phyloP scores from a whole-genome alignment of 352 stramenopile genomes.

The Phytophthora pinifolia region DNA sequence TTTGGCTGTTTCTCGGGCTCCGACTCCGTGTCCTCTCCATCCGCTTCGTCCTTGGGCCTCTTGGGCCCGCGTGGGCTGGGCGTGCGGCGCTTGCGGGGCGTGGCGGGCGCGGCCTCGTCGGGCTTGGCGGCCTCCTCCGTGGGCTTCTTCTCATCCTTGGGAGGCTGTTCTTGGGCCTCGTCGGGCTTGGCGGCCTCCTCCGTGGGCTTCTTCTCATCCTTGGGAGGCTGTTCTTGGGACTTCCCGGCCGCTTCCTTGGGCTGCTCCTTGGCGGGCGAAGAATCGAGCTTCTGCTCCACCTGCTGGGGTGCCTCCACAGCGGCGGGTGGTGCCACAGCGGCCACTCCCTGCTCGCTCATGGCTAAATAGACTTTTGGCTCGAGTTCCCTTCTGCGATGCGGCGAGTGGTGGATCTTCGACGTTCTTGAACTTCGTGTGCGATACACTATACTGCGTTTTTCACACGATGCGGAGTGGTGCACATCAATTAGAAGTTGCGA shows the following conservation, averaged over 20 bases:
- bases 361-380: slow-evolving; percentile 22
- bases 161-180: too few relatives aligned
- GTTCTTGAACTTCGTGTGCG: slow-evolving; percentile 15
- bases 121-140: too few relatives aligned
- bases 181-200: slow-evolving; percentile 14
- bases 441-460: background rate
- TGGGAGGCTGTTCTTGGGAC: background rate
- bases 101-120: too few relatives aligned
- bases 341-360: slow-evolving; percentile 26
- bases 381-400: slow-evolving; percentile 35
- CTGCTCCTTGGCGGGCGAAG: too few relatives aligned
- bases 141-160: too few relatives aligned
- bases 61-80: slow-evolving; percentile 13
- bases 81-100: slow-evolving; percentile 19
- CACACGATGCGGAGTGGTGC: too few relatives aligned
- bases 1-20: slow-evolving; percentile 54
- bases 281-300: too few relatives aligned
- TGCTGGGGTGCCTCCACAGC: slow-evolving; percentile 1
- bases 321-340: slow-evolving; percentile 7
- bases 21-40: slow-evolving; percentile 30
- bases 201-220: slow-evolving; percentile 10
- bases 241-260: slow-evolving; percentile 2
- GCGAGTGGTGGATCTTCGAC: slow-evolving; percentile 22
- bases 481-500: too few relatives aligned
- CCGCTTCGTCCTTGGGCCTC: slow-evolving; percentile 3